These are phyloP conservation scores for Tuctoria greenei DNA, from an alignment of 176 grass and related monocot species.

Conservation along the genomic window DNA sequence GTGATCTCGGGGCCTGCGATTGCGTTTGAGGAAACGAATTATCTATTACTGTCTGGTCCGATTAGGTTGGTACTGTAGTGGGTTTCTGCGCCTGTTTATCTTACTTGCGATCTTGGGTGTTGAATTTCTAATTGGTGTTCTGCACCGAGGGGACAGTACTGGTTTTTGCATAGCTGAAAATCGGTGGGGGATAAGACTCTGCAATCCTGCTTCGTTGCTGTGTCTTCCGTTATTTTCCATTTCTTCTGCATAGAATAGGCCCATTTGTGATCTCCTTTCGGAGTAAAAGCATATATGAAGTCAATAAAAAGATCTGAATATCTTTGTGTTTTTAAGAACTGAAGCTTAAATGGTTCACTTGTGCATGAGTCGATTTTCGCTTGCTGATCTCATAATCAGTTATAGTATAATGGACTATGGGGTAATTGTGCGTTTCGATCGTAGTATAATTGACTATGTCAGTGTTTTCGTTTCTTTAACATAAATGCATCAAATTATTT, in stretches of 20 bases:
- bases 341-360: neutral
- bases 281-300: neutral
- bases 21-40: neutral
- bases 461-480: conserved; percentile 14
- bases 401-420: neutral
- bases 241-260: neutral
- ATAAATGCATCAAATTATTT: conserved; percentile 11
- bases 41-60: neutral
- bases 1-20: neutral
- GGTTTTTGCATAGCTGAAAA: neutral
- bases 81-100: neutral
- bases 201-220: neutral
- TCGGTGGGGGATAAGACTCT: neutral
- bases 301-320: neutral
- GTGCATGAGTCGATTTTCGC: neutral
- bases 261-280: neutral
- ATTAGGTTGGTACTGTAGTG: neutral
- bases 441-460: neutral
- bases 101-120: neutral
- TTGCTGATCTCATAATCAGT: neutral
- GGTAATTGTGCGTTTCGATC: neutral
- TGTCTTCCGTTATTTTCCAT: neutral
- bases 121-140: neutral
- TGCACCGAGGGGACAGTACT: neutral
- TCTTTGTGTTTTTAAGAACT: neutral